Conservation (phyloP, 495 filamentous ascomycete species). For the Aspergillus mulundensis region DNA sequence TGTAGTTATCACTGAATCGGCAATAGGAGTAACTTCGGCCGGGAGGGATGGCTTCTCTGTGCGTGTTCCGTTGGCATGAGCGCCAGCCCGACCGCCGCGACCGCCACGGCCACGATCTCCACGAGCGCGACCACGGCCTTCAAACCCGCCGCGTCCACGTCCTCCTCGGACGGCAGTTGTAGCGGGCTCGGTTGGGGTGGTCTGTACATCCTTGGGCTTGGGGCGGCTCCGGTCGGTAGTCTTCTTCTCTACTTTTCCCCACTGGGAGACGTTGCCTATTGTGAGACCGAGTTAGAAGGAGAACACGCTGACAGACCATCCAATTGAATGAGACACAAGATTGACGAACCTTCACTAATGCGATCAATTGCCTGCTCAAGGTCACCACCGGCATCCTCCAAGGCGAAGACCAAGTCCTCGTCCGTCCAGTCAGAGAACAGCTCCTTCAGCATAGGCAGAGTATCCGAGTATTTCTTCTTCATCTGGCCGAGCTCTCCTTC, state of each 20-base stretch:
- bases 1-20: conserved; percentile 40
- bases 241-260: conserved; percentile 93
- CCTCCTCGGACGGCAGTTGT: conserved; percentile 55
- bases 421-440: conserved; percentile 91
- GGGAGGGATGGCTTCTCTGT: conserved; percentile 38
- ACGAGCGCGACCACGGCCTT: conserved; percentile 65
- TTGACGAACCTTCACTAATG: conserved; percentile 75
- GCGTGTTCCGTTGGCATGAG: conserved; percentile 50
- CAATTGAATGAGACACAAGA: conserved; percentile 1
- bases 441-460: conserved; percentile 75
- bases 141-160: conserved; percentile 62
- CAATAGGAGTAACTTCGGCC: conserved; percentile 29
- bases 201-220: conserved; percentile 72
- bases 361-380: conserved; percentile 77
- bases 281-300: conserved; percentile 8
- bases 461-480: conserved; percentile 76
- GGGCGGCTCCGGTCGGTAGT: conserved; percentile 76
- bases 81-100: conserved; percentile 64
- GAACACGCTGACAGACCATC: background rate
- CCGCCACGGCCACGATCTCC: conserved; percentile 72
- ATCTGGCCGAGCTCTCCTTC: conserved; percentile 87
- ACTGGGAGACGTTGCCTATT: conserved; percentile 83
- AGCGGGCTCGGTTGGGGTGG: conserved; percentile 44
- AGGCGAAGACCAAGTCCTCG: conserved; percentile 83
- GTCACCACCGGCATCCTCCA: conserved; percentile 90